Evolutionary conservation across 306 rosid species (phyloP).

Genomic region (Lablab purpureus): DNA sequence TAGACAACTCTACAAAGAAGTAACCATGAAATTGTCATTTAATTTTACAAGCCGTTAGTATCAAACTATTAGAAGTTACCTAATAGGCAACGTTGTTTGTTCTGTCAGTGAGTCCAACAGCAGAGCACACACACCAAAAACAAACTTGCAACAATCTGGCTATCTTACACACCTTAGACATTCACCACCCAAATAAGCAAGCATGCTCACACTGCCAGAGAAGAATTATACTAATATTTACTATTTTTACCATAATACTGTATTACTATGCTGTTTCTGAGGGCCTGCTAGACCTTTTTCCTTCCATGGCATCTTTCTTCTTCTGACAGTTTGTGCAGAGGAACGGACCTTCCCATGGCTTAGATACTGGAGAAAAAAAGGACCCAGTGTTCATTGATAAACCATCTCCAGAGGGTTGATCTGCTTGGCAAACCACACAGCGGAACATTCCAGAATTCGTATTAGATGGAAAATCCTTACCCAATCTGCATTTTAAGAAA

Average conservation of each 20-base stretch:
- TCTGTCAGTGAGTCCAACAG: conserved; percentile 72
- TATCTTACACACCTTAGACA: conserved; percentile 60
- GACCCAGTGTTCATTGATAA: conserved; percentile 69
- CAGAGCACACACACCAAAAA: conserved; percentile 74
- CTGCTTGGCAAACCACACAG: conserved; percentile 90
- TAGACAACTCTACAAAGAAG: conserved; percentile 25
- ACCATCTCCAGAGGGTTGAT: conserved; percentile 73
- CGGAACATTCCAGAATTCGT: conserved; percentile 71
- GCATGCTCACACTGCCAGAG: conserved; percentile 78
- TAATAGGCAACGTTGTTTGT: conserved; percentile 53
- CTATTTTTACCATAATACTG: conserved; percentile 40
- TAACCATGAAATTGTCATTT: conserved; percentile 37
- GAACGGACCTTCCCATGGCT: conserved; percentile 86
- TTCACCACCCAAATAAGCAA: conserved; percentile 58
- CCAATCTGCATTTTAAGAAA: conserved; percentile 66
- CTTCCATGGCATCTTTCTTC: conserved; percentile 96
- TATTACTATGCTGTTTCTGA: conserved; percentile 59
- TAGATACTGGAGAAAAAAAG: conserved; percentile 70
- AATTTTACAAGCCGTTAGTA: conserved; percentile 70
- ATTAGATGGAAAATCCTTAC: conserved; percentile 69
- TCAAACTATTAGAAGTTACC: conserved; percentile 57
- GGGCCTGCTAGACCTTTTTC: conserved; percentile 70
- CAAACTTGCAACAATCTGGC: conserved; percentile 52
- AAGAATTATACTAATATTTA: conserved; percentile 55
- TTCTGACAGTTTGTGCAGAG: conserved; percentile 74